Evolutionary conservation across 345 rosid genomes (phyloP), one percentile per base, ranked within the genome.

Genomic region (Eucalyptus sideroxylon): DNA sequence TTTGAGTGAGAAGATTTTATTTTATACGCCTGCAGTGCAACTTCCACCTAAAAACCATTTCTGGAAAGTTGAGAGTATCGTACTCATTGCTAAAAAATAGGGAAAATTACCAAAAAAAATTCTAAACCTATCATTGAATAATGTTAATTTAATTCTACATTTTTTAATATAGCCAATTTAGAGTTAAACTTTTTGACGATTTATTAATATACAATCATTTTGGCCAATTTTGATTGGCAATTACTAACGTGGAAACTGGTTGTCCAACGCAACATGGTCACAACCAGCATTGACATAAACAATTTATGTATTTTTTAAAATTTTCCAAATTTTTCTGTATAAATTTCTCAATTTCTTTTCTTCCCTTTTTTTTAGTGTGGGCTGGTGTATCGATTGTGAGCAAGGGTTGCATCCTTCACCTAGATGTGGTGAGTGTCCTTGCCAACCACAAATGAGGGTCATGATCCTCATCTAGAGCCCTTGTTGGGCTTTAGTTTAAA

Each of bases 191-290:
- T 37, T 72, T 37, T 37, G 2, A 77, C 0, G 1, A 37, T 19
- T 6, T 72, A 0, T 19, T 21, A 8, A 17, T 10, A 19, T 72
- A 72, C 11, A 37, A 3, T 37, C 4, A 6, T 72, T 72, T 37
- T 4, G 0, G 13, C 4, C 5, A 0, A 72, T 37, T 34, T 72
- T 72, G 26, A 19, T 3, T 6, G 8, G 8, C 4, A 72, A 72
- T 19, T 6, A 0, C 8, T 17, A 19, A 72, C 0, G 0, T 72
- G 26, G 7, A 17, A 4, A 8, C 0, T 2, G 8, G 6, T 72
- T 17, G 15, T 34, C 26, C 14, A 34, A 34, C 0, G 3, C 9
- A 4, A 7, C 10, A 65, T 30, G 21, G 40, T n/a, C 6, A 65
- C 0, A 1, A 0, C 3, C 0, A 2, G 5, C 19, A 14, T 34